Evolutionary conservation across 352 stramenopile species (phyloP), one percentile per base, ranked within the genome.

Genomic region (Phytopythium oedochilum): DNA sequence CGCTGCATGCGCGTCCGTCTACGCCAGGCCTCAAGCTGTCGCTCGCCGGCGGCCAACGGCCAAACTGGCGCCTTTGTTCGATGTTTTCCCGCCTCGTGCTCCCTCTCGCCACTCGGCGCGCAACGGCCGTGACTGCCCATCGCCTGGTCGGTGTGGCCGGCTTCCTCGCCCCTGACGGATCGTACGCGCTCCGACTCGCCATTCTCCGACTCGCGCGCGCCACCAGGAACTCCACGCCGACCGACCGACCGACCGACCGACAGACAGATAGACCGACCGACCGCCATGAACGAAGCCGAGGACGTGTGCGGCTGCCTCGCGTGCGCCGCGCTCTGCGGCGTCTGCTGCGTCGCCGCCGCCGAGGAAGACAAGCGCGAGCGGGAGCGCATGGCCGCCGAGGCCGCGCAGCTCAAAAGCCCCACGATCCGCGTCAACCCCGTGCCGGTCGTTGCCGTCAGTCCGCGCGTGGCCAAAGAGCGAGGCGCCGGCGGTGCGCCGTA

Each of bases 351-450:
- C 4, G 83, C 80, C 7, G 83, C 83, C 17, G 83, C 80, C 0
- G 83, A 92, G 59, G 79, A 92, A 64, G 83, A 88, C 60, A 90
- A 92, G 69, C 70, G 78, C 5, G 83, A 92, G 56, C 79, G 83
- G 8, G 83, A 89, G 58, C 75, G 77, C 32, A 68, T 65, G 2
- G 78, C 63, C 22, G 66, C 60, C 1, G 68, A 64, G 26, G 61
- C 63, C 28, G 54, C 67, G 2, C 61, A 75, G 28, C 53, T 86
- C 52, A 92, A 86, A 61, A 78, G 64, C 26, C 75, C 73, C 7
- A 35, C 23, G 23, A 53, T 76, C n/a, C 62, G 84, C 43, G 68
- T 90, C 31, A 86, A 87, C 44, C 83, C 83, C 20, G 76, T 90
- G 38, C 57, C 68, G 3, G 78, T 92, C 36, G 47, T 66, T n/a